Evolutionary conservation across 2,329 filamentous ascomycete species (phyloP), one percentile per base, ranked within the genome.

Genomic region (Fusarium euwallaceae): DNA sequence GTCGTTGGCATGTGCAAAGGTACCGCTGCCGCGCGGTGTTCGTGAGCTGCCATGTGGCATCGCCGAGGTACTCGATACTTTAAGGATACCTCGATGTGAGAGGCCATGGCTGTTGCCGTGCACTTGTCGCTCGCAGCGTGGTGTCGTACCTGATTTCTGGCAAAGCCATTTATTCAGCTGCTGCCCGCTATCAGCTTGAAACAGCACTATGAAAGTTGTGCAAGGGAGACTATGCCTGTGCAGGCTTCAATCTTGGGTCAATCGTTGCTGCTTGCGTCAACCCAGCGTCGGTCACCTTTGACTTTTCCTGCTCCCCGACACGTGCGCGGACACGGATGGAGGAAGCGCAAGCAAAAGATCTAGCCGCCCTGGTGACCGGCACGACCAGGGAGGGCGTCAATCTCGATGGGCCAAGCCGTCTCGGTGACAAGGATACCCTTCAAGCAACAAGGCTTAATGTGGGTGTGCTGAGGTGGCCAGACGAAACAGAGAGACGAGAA

Each of bases 191-290:
- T 64, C 41, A 59, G 60, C 60, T 62, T 75, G 69, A 72, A 72
- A 75, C 72, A 63, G 63, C 45, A 24, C 22, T 22, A n/a, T 24
- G 48, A 12, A 41, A 22, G 24, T 64, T 64, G 61, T 64, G 61
- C 61, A 64, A 51, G 34, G 48, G 41, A 63, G 61, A 53, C 51
- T 61, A 45, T 22, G 62, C 61, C 62, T 59, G 72, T 63, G 62
- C 45, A 66, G 61, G 58, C 53, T 39, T 53, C 53, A 67, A 36
- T 24, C 59, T 29, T 73, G 64, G 64, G 61, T 62, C 61, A 72
- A 72, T 66, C 72, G 69, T 75, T 74, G 58, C 72, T 75, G 32
- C 45, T 75, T 75, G 65, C 69, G 65, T 74, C 59, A 55, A 59
- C 48, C 56, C 32, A 64, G 37, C 32, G 53, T 53, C 48, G 61